Base-by-base conservation (phyloP, 306 rosid species). In the Begonia peltatifolia region DNA sequence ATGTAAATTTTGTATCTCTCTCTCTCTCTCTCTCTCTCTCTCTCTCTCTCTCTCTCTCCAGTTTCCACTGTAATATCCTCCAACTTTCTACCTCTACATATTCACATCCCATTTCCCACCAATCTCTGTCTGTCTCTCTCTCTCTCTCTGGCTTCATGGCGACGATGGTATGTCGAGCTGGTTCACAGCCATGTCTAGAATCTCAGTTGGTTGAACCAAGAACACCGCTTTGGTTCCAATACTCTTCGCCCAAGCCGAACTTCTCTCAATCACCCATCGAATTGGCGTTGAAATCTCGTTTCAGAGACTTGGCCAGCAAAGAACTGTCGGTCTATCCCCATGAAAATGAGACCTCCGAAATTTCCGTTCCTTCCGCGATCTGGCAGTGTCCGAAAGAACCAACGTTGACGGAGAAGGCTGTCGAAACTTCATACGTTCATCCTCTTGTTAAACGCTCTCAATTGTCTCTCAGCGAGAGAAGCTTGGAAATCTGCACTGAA, bases 401-500 rank as follows among this genome's bases (percentile, higher is more conserved):
- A 14, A 1, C 36, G 3, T 4, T 30, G 36, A 62, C 47, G 63
- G 49, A 20, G 36, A 59, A 14, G 5, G 67, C 61, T 9, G 47
- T 60, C 13, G 72, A 73, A 59, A 52, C 49, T 0, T 13, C 57
- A 12, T 87, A 87, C 47, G 76, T 83, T 6, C 94, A 68, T 51
- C 92, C 94, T 13, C 74, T 73, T 10, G 68, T 62, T 9, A 83
- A 74, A 57, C 67, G 76, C 30, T 71, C 81, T 11, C 58, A 75
- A 2, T 16, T 63, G 52, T 12, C 38, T 2, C 81, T 90, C 0
- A 76, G 80, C 48, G 79, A 76, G 11, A 74, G 60, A 36, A 90
- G 99, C 69, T 66, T 90, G 63, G 56, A 75, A 36, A 41, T 90
- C 46, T 90, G 99, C 68, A 90, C 99, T 0, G 99, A 90, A 59